These are phyloP conservation scores for Hymenoscyphus linearis DNA, from an alignment of 2,329 filamentous ascomycete species.

Conservation along the genomic window DNA sequence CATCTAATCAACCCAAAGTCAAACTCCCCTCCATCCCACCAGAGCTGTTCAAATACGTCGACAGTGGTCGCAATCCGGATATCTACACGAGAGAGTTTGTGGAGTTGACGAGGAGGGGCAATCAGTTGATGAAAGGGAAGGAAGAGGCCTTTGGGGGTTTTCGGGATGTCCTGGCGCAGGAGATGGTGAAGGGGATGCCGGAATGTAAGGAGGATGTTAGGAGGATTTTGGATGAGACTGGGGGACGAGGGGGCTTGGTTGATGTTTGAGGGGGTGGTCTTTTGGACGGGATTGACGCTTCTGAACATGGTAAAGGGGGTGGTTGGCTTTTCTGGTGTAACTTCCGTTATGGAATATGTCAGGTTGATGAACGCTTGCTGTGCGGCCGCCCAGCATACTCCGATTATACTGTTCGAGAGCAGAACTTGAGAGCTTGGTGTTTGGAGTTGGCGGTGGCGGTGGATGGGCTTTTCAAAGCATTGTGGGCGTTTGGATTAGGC, in stretches of 20 bases:
- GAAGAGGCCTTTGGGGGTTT: conserved; percentile 55
- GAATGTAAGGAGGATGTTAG: conserved; percentile 30
- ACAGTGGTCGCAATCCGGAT: conserved; percentile 66
- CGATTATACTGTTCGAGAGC: no score
- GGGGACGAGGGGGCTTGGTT: conserved; percentile 10
- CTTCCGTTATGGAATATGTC: no score
- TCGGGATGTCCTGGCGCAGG: conserved; percentile 52
- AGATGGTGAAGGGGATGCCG: conserved; percentile 29
- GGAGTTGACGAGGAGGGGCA: conserved; percentile 59
- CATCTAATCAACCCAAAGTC: conserved; percentile 28
- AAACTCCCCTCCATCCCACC: conserved; percentile 50
- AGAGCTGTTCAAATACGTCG: conserved; percentile 63
- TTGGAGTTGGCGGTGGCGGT: neutral
- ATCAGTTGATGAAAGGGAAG: conserved; percentile 64
- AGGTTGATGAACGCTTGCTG: no score
- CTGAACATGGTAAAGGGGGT: neutral
- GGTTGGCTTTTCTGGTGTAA: no score
- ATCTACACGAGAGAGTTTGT: conserved; percentile 72
- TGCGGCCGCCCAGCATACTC: no score
- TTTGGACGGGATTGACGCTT: neutral
- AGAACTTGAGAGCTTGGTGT: neutral
- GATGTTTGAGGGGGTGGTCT: neutral
- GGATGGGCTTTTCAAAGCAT: neutral
- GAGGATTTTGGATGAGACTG: conserved; percentile 25
- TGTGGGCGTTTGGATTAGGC: neutral